Conservation (phyloP, 73 alveolate genomes). For the Diophrys sp. region DNA sequence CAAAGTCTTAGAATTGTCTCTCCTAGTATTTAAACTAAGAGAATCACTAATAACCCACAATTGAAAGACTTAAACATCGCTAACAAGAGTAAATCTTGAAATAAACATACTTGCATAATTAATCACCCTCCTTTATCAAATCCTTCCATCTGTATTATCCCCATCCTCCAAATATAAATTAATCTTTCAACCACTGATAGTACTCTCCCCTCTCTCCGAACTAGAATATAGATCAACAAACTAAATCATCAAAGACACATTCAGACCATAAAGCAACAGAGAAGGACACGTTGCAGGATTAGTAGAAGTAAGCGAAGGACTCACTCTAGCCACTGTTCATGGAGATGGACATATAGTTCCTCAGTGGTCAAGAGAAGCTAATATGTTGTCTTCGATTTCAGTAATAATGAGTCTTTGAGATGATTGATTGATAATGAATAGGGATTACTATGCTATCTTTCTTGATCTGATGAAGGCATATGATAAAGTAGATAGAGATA, state of each 20-base stretch:
- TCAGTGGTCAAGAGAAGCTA: slow-evolving; percentile 65
- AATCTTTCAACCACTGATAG: slow-evolving; percentile 72
- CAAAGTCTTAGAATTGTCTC: slow-evolving; percentile 11
- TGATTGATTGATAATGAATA: too few relatives aligned
- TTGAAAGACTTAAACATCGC: slow-evolving; percentile 4
- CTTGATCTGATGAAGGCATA: too few relatives aligned
- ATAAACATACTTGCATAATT: slow-evolving; percentile 1
- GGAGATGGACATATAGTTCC: slow-evolving; percentile 98
- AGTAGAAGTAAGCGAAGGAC: slow-evolving; percentile 48
- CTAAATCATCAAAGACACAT: slow-evolving; percentile 15
- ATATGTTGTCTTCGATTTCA: too few relatives aligned
- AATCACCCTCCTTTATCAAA: neutral
- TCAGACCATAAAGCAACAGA: slow-evolving; percentile 50
- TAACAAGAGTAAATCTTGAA: slow-evolving; percentile 12
- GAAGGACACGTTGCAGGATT: slow-evolving; percentile 73
- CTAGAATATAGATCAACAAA: slow-evolving; percentile 71
- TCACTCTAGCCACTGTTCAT: slow-evolving; percentile 81
- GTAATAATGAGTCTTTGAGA: too few relatives aligned
- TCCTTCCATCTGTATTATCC: slow-evolving; percentile 48
- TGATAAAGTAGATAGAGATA: too few relatives aligned
- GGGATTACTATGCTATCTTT: too few relatives aligned
- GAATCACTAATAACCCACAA: slow-evolving; percentile 13
- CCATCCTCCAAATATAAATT: slow-evolving; percentile 24
- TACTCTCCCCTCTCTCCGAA: slow-evolving; percentile 80
- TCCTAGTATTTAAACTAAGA: slow-evolving; percentile 59